phyloP scores from a whole-genome alignment of 306 rosid species.

The Lablab purpureus region DNA sequence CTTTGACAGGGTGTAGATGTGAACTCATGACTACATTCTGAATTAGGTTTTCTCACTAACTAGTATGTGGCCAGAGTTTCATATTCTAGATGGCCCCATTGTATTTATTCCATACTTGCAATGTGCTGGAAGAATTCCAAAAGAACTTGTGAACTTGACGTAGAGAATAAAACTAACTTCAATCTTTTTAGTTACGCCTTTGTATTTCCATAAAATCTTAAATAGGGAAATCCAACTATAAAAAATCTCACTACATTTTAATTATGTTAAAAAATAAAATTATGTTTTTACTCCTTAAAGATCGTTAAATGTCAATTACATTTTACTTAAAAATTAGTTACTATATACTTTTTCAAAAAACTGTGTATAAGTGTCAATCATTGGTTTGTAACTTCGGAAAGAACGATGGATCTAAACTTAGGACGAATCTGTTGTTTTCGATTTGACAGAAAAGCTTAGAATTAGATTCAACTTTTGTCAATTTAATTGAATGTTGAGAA shows the following conservation, averaged over 20 bases:
- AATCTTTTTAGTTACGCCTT: not conserved
- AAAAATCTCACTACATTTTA: not conserved
- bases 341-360: not conserved
- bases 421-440: not conserved
- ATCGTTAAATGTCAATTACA: not conserved
- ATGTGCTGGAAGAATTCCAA: not conserved
- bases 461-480: slow-evolving; percentile 42
- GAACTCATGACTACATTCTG: not conserved
- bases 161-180: slow-evolving; percentile 19
- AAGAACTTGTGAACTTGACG: slow-evolving; percentile 1
- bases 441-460: slow-evolving; percentile 41
- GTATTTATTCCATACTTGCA: slow-evolving; percentile 19
- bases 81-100: not conserved
- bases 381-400: not conserved
- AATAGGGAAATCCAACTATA: not conserved
- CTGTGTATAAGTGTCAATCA: not conserved
- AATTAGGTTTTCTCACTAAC: not conserved
- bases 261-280: not conserved
- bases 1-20: not conserved
- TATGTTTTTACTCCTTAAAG: not conserved
- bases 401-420: not conserved
- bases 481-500: not conserved
- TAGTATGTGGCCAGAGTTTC: not conserved
- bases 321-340: not conserved
- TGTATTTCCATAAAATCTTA: not conserved